phyloP scores from a whole-genome alignment of 2,329 filamentous ascomycete species.

The Pestalotiopsis fici region DNA sequence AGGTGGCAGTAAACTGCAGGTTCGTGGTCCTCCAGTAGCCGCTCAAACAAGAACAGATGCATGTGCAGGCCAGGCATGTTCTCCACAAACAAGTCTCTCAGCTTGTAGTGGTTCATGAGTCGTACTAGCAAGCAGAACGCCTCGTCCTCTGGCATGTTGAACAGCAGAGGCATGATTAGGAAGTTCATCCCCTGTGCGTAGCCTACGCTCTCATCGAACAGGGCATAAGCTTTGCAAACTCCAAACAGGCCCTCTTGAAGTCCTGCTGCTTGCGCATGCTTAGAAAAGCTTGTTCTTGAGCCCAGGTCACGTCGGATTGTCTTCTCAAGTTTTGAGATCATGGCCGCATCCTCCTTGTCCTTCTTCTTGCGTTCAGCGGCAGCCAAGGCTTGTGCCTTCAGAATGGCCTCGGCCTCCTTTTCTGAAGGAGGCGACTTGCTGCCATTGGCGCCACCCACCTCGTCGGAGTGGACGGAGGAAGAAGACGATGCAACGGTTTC shows the following conservation, averaged over 20 bases:
- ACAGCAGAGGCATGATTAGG: slow-evolving; percentile 91
- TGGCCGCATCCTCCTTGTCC: slow-evolving; percentile 73
- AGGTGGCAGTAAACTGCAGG: slow-evolving; percentile 95
- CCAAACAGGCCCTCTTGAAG: slow-evolving; percentile 93
- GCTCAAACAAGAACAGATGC: slow-evolving; percentile 92
- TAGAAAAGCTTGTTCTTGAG: slow-evolving; percentile 91
- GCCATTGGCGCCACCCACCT: slow-evolving; percentile 64
- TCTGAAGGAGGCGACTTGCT: slow-evolving; percentile 57
- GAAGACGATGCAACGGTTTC: slow-evolving; percentile 75
- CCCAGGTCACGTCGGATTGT: slow-evolving; percentile 88
- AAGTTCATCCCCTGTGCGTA: slow-evolving; percentile 99
- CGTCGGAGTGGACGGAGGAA: slow-evolving; percentile 77
- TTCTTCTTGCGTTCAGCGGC: slow-evolving; percentile 74
- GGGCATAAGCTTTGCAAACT: slow-evolving; percentile 94
- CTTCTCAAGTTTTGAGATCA: slow-evolving; percentile 85
- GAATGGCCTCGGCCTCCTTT: slow-evolving; percentile 62
- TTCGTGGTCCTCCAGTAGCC: slow-evolving; percentile 89
- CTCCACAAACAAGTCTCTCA: slow-evolving; percentile 89
- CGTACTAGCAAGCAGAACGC: slow-evolving; percentile 92
- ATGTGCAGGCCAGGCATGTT: slow-evolving; percentile 97
- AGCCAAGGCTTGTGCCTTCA: slow-evolving; percentile 65
- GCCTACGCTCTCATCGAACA: slow-evolving; percentile 91
- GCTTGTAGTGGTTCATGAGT: slow-evolving; percentile 93
- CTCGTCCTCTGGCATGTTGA: slow-evolving; percentile 98
- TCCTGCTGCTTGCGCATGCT: slow-evolving; percentile 87